Evolutionary conservation across 1,284 basidiomycete genomes (phyloP), one percentile per base, ranked within the genome.

Genomic region (Heterobasidion parviporum): DNA sequence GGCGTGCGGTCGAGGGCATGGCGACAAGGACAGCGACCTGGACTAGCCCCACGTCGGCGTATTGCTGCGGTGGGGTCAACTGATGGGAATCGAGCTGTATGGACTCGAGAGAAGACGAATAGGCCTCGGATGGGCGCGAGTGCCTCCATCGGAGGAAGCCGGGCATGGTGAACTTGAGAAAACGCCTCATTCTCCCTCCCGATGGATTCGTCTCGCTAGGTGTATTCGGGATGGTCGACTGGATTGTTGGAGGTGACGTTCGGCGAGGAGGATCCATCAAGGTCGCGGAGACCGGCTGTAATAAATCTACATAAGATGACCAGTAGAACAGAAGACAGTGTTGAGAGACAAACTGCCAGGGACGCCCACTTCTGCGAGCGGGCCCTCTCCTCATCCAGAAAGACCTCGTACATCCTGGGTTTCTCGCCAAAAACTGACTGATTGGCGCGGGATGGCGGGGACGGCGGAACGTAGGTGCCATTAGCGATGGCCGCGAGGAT

Each of bases 11-110:
- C 4, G 45, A 38, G n/a, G 55, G 55, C 55, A 56, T 56, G 15
- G 55, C 47, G 41, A 57, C 35, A 8, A 57, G 44, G 3, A 57
- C 56, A 1, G 56, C 48, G 3, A 57, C 12, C 14, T 47, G 52
- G 15, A 54, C 18, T 12, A 52, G 55, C 32, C 33, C 56, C 6
- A 53, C 26, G 9, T 32, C 35, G 6, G 32, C 50, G 7, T 9
- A 20, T 32, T 34, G 12, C 32, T 33, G 15, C 32, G 15, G 26
- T 9, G 26, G 14, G 32, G 32, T 14, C 2, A 7, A 20, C 10
- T 51, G 26, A 6, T 51, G 26, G 12, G 15, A 10, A 9, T 36
- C 34, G 3, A 16, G 26, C 50, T n/a, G 50, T 12, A 35, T 16
- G 26, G 8, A n/a, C 32, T 32, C 26, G 50, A 9, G 15, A 34